Evolutionary conservation across 106 monocot genomes (phyloP), one percentile per base, ranked within the genome.

Genomic region (Allium fistulosum): DNA sequence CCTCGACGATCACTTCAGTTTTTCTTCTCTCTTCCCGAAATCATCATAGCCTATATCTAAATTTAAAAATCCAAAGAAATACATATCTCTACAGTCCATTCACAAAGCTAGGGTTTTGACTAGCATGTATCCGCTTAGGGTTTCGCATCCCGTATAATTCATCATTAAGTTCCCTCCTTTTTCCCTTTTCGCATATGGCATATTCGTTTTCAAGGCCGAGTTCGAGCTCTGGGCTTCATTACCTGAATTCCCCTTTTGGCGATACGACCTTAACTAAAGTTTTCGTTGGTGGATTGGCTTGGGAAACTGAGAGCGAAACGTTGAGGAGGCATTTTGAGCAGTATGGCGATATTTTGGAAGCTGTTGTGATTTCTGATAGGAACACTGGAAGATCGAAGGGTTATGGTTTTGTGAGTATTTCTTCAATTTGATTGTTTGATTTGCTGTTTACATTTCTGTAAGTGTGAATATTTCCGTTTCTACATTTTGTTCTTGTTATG

Each of bases 331-430:
- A 85, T 76, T 94, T 87, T 51, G 82, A 87, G 78, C 82, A 71
- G 74, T 90, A 76, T 61, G 94, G 90, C 15, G 94, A 94, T 28
- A 94, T 94, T 59, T 77, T 94, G 22, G 94, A 90, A 77, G 90
- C 87, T 48, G 94, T 87, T 17, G 90, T 90, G 10, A 94, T 94
- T 60, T 76, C 84, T 48, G 90, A 90, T 51, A 87, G 80, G 78
- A 75, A 80, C 75, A 79, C 87, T 7, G 90, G 90, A 17, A 67
- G 94, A 10, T 94, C 90, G 45, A 90, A 94, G 81, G 94, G 94
- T 9, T 94, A 90, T 45, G 87, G 90, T 4, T 75, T 75, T 61
- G 75, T 75, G 58, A 72, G 72, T 72, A 60, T 60, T 71, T 26
- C 18, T 48, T 59, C 3, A 52, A 6, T 59, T 63, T 14, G 47